phyloP scores from a whole-genome alignment of 192 early-diverging fungal genomes.

The Coemansia sp. region DNA sequence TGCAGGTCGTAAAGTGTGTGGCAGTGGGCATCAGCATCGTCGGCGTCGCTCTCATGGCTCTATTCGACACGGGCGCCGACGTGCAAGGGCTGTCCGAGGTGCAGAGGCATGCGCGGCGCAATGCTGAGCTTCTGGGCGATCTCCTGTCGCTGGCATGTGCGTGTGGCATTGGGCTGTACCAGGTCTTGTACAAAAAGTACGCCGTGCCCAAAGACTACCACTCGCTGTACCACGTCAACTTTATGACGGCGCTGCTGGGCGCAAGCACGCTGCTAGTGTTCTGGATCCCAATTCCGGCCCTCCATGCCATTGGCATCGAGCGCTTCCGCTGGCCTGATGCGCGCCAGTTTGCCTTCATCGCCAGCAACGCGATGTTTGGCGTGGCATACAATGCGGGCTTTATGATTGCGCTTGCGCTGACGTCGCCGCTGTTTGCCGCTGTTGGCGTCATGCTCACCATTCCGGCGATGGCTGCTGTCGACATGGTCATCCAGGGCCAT shows the following conservation, averaged over 20 bases:
- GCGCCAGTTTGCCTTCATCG: constrained; percentile 59
- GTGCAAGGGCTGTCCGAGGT: constrained; percentile 6
- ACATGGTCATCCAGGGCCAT: constrained; percentile 58
- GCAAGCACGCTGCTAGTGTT: constrained; percentile 65
- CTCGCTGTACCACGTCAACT: constrained; percentile 76
- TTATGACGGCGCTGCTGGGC: constrained; percentile 72
- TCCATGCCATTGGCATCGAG: constrained; percentile 67
- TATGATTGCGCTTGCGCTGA: constrained; percentile 77
- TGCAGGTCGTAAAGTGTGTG: constrained; percentile 62
- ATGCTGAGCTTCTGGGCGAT: constrained; percentile 58
- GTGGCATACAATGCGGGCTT: constrained; percentile 77
- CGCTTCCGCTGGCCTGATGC: constrained; percentile 66
- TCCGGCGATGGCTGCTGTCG: constrained; percentile 66
- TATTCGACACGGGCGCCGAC: constrained; percentile 35
- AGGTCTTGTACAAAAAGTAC: constrained; percentile 81
- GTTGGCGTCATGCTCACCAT: constrained; percentile 83
- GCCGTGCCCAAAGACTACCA: constrained; percentile 58
- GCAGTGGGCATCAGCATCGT: constrained; percentile 68
- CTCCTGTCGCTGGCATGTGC: constrained; percentile 67
- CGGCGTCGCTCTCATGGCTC: constrained; percentile 71
- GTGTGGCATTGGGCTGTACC: constrained; percentile 74
- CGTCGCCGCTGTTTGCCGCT: constrained; percentile 72
- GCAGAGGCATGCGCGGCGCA: constrained; percentile 8
- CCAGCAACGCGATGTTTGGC: constrained; percentile 68
- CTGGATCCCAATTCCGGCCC: constrained; percentile 74